Conservation (phyloP, 371 early-diverging fungal genomes). For the Mortierella sp. region DNA sequence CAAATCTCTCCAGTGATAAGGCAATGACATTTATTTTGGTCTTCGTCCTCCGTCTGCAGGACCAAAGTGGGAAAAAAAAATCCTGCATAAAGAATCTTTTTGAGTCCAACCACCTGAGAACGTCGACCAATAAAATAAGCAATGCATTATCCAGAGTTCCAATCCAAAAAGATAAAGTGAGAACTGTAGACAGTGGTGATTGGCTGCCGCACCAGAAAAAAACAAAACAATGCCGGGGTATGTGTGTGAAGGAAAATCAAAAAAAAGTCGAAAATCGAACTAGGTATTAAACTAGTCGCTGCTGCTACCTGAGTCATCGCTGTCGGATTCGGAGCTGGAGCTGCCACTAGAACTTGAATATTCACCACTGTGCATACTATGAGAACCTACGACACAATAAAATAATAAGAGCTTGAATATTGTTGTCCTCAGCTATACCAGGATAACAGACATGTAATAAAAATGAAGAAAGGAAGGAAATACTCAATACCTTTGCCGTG, state of each 20-base stretch:
- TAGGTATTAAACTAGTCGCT: slow-evolving; percentile 61
- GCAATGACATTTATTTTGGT: slow-evolving; percentile 16
- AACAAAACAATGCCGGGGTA: neutral
- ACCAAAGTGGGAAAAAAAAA: neutral
- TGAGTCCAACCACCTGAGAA: neutral
- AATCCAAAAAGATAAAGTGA: neutral
- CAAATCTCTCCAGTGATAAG: slow-evolving; percentile 1
- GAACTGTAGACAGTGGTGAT: neutral
- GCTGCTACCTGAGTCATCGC: slow-evolving; percentile 84
- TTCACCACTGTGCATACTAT: slow-evolving; percentile 35
- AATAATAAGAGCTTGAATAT: neutral
- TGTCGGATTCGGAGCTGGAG: slow-evolving; percentile 74
- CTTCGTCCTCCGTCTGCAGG: slow-evolving; percentile 16
- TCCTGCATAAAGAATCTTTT: neutral
- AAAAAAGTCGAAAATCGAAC: neutral
- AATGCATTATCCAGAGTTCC: neutral
- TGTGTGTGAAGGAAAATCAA: neutral
- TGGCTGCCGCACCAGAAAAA: neutral
- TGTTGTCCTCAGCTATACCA: neutral
- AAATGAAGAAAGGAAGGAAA: neutral
- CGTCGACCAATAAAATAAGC: slow-evolving; percentile 1
- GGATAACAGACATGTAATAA: neutral
- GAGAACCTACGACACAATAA: neutral
- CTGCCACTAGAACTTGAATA: slow-evolving; percentile 67
- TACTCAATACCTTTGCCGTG: slow-evolving; percentile 28